Evolutionary conservation across 1,139 yeast genomes (phyloP).

Genomic region (Zygosaccharomyces pseudobailii): DNA sequence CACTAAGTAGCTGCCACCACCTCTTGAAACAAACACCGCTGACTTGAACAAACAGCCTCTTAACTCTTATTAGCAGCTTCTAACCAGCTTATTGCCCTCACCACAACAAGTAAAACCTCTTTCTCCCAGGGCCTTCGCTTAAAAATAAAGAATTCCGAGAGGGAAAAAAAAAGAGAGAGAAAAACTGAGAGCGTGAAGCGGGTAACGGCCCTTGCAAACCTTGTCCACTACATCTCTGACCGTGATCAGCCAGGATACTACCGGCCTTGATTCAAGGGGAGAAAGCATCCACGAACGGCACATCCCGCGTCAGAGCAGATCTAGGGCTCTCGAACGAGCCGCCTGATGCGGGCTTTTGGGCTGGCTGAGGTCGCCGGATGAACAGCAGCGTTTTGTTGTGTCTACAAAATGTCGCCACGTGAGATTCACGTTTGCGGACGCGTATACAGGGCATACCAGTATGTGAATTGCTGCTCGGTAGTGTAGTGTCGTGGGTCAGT

Average conservation of each 20-base stretch:
- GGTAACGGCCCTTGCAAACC: constrained; percentile 1
- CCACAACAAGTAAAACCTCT: neutral
- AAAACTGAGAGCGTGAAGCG: neutral
- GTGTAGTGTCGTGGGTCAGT: constrained; percentile 5
- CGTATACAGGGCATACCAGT: constrained; percentile 24
- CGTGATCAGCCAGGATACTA: no score
- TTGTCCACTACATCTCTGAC: no score
- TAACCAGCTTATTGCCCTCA: constrained; percentile 2
- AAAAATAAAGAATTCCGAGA: constrained; percentile 1
- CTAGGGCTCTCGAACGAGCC: neutral
- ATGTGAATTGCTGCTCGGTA: constrained; percentile 25
- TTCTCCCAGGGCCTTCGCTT: constrained; percentile 2
- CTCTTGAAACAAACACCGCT: neutral
- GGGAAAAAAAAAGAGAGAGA: neutral
- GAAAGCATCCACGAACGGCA: no score
- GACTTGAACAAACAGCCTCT: neutral
- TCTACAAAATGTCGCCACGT: constrained; percentile 2
- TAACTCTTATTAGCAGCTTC: neutral
- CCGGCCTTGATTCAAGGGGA: no score
- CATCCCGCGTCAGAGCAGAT: neutral
- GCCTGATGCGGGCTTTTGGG: neutral
- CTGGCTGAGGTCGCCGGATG: neutral
- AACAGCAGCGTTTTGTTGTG: neutral
- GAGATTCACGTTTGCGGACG: constrained; percentile 1
- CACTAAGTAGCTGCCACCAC: neutral